Conservation (phyloP, 148 eudicot genomes). For the Rhododendron ferrugineum region DNA sequence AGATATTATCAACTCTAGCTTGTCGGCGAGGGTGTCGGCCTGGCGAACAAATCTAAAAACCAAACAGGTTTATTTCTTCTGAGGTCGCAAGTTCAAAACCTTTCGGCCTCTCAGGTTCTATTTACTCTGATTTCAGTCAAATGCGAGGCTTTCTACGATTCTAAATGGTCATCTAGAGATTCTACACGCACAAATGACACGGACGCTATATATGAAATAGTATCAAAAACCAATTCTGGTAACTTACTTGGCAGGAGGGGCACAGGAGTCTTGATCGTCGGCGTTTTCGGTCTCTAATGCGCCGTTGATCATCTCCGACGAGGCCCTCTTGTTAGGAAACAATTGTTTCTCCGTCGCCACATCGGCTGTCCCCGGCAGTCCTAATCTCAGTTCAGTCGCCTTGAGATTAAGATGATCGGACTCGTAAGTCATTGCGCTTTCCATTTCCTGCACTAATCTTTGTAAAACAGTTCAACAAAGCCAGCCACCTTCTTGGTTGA, state of each 20-base stretch:
- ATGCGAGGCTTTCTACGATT: no score
- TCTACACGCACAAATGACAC: neutral
- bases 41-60: no score
- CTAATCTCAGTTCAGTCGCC: constrained; percentile 47
- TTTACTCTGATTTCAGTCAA: no score
- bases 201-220: neutral
- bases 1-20: neutral
- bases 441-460: constrained; percentile 15
- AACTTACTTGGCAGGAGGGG: constrained; percentile 44
- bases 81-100: no score
- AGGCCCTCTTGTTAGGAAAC: constrained; percentile 28
- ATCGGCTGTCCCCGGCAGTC: constrained; percentile 31
- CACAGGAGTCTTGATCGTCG: constrained; percentile 8
- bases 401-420: constrained; percentile 29
- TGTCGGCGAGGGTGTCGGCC: neutral
- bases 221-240: neutral
- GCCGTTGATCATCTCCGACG: constrained; percentile 22
- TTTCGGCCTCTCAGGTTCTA: no score
- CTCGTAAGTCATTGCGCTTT: constrained; percentile 12
- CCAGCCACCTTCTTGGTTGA: neutral
- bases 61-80: no score
- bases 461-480: neutral
- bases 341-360: constrained; percentile 19
- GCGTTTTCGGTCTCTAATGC: neutral
- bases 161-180: neutral